A percentile compares a stretch with the other conserved stretches of the same genome.
Conservation (phyloP, 1,139 yeast species). For the Suhomyces kunorum region DNA sequence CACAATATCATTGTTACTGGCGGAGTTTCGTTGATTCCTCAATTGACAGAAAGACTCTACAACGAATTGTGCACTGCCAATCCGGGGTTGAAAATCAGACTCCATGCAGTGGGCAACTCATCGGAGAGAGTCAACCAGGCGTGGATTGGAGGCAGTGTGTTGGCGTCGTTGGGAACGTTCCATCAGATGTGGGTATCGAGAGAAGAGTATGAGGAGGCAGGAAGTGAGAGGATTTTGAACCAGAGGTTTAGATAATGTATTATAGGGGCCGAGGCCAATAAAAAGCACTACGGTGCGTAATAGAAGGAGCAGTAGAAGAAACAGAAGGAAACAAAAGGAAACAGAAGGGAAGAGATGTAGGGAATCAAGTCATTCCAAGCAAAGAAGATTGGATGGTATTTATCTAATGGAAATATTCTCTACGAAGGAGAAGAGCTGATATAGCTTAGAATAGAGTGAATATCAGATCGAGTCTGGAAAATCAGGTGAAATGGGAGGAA, state of each 20-base stretch:
- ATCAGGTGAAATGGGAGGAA: too few species aligned
- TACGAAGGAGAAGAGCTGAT: too few species aligned
- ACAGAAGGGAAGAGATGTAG: background rate
- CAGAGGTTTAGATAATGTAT: constrained; percentile 64
- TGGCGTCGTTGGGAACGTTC: constrained; percentile 91
- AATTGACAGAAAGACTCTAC: constrained; percentile 78
- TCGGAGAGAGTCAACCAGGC: constrained; percentile 82
- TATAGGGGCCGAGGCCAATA: background rate
- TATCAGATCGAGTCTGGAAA: too few species aligned
- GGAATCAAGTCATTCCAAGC: too few species aligned
- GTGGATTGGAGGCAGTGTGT: constrained; percentile 95
- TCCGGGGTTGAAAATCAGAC: constrained; percentile 90
- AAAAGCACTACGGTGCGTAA: too few species aligned
- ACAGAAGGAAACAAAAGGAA: too few species aligned
- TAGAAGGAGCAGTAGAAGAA: too few species aligned
- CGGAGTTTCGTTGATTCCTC: constrained; percentile 84
- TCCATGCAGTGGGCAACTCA: constrained; percentile 84
- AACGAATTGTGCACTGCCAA: constrained; percentile 69
- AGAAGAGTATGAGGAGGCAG: constrained; percentile 89
- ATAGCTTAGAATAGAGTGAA: too few species aligned
- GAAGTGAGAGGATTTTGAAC: constrained; percentile 72
- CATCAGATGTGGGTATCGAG: constrained; percentile 97
- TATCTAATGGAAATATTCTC: too few species aligned
- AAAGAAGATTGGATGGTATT: too few species aligned
- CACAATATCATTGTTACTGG: constrained; percentile 93